Conservation (phyloP, 2,329 filamentous ascomycete species). For the Pyrenochaeta sp. region DNA sequence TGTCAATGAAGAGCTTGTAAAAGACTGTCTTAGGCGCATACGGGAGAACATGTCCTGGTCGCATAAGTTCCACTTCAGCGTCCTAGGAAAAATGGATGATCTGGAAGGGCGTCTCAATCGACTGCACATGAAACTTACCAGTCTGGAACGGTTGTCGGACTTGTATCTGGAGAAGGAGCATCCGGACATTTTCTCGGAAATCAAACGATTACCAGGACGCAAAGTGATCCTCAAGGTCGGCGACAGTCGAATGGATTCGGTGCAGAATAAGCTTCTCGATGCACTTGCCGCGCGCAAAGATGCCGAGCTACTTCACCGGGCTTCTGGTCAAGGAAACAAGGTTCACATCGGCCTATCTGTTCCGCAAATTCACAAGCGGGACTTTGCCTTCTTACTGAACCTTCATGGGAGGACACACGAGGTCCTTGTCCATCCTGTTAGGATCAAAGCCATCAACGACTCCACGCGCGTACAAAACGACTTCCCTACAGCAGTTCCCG, state of each 20-base stretch:
- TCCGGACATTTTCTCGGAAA: constrained; percentile 28
- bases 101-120: constrained; percentile 27
- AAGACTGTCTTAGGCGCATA: constrained; percentile 29
- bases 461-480: constrained; percentile 16
- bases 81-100: constrained; percentile 24
- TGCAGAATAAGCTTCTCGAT: constrained; percentile 28
- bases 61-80: constrained; percentile 29
- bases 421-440: constrained; percentile 30
- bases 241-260: constrained; percentile 13
- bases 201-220: constrained; percentile 34
- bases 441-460: constrained; percentile 22
- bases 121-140: constrained; percentile 28
- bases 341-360: constrained; percentile 38
- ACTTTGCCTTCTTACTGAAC: constrained; percentile 38
- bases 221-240: constrained; percentile 24
- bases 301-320: constrained; percentile 34
- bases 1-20: constrained; percentile 22
- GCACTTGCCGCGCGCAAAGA: constrained; percentile 33
- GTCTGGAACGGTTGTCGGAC: constrained; percentile 34
- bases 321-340: constrained; percentile 15
- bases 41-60: constrained; percentile 27
- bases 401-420: constrained; percentile 26
- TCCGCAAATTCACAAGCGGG: constrained; percentile 32
- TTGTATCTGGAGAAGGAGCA: constrained; percentile 36
- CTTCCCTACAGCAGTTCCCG: constrained; percentile 22